A percentile compares a stretch with the other conserved stretches of the same genome.
Evolutionary conservation across 106 monocot species (phyloP).

Genomic region (Xerophyta viscosa): DNA sequence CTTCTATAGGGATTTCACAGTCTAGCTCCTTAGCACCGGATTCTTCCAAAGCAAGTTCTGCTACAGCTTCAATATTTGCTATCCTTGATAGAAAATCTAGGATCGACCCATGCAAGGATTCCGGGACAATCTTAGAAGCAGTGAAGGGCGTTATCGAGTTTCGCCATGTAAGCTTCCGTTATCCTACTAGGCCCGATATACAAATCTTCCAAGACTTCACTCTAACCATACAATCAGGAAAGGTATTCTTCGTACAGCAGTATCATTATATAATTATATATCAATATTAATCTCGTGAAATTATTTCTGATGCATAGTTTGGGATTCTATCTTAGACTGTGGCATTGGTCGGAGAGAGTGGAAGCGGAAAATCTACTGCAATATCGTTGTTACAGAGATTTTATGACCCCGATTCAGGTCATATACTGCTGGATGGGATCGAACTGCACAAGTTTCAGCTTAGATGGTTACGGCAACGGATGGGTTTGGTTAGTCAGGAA

Average conservation of each 20-base stretch:
- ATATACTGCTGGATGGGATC: conserved; percentile 13
- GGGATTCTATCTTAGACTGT: conserved; percentile 14
- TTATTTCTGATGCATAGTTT: too few species aligned
- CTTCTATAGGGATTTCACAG: conserved; percentile 41
- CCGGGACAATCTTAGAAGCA: conserved; percentile 30
- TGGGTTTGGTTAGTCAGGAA: conserved; percentile 18
- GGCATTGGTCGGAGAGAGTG: conserved; percentile 14
- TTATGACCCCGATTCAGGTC: conserved; percentile 16
- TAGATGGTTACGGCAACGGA: conserved; percentile 15
- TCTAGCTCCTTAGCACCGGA: conserved; percentile 39
- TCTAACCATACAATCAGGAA: conserved; percentile 32
- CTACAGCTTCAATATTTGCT: conserved; percentile 39
- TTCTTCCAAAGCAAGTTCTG: conserved; percentile 39
- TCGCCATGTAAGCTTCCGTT: conserved; percentile 43
- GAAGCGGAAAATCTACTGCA: conserved; percentile 16
- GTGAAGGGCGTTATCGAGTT: conserved; percentile 40
- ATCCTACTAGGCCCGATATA: conserved; percentile 44
- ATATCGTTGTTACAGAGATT: conserved; percentile 16
- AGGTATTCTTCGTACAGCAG: conserved; percentile 8
- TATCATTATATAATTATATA: background rate
- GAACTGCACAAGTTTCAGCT: conserved; percentile 17
- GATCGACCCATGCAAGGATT: conserved; percentile 39
- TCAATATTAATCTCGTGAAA: too few species aligned
- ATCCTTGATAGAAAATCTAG: conserved; percentile 43
- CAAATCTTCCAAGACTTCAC: conserved; percentile 50